Evolutionary conservation across 306 rosid genomes (phyloP).

Genomic region (Chamaecrista fasciculata): DNA sequence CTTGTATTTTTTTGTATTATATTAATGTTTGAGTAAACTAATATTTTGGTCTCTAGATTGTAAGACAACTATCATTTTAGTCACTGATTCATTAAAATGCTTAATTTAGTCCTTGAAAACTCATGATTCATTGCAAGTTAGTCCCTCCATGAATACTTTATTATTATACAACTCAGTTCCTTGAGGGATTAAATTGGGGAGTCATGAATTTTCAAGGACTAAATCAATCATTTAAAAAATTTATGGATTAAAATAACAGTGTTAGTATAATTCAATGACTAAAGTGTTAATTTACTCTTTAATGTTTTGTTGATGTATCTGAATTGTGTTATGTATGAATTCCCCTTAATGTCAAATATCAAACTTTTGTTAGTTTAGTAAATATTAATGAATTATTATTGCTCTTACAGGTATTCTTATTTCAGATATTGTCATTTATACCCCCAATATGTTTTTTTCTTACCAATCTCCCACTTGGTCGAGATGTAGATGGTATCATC

Average conservation of each 20-base stretch:
- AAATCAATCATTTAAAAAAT: too few species aligned
- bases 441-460: not conserved
- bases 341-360: not conserved
- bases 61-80: not conserved
- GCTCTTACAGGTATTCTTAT: constrained; percentile 41
- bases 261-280: not conserved
- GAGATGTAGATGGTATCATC: not conserved
- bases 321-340: not conserved
- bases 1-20: not conserved
- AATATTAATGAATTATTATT: not conserved
- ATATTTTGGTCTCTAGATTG: not conserved
- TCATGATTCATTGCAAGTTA: too few species aligned
- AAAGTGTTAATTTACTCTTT: too few species aligned
- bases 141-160: too few species aligned
- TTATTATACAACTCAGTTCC: too few species aligned
- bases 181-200: too few species aligned
- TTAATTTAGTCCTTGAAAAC: too few species aligned
- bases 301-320: not conserved
- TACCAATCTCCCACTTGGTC: not conserved
- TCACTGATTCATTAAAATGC: too few species aligned
- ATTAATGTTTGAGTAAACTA: not conserved
- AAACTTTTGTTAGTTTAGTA: not conserved
- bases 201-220: too few species aligned
- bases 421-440: constrained; percentile 15
- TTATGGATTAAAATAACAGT: too few species aligned